Evolutionary conservation across 169 alveolate species (phyloP).

Genomic region (Eimeria nieschulzi): DNA sequence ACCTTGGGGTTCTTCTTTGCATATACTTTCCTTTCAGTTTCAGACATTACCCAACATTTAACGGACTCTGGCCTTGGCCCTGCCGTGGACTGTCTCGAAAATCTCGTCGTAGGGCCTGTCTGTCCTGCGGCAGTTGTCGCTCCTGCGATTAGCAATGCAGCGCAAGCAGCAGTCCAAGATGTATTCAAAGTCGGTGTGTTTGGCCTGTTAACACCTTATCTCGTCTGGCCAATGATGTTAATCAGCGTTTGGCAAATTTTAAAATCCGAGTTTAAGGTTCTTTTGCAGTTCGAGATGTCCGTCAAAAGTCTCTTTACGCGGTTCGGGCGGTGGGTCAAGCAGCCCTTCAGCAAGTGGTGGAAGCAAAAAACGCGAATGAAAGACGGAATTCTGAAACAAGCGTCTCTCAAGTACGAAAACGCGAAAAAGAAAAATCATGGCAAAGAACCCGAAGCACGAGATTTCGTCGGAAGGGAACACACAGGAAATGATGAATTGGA

Average conservation of each 20-base stretch:
- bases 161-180: constrained; percentile 26
- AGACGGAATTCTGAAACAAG: constrained; percentile 7
- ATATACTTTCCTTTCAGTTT: constrained; percentile 19
- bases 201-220: constrained; percentile 29
- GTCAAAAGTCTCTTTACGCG: constrained; percentile 29
- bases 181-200: constrained; percentile 46
- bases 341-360: constrained; percentile 65
- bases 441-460: background rate
- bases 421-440: background rate
- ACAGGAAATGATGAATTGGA: constrained; percentile 24
- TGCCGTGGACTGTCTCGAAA: constrained; percentile 35
- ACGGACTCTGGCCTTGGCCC: constrained; percentile 47
- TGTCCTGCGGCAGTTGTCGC: constrained; percentile 56
- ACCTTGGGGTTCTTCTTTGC: constrained; percentile 22
- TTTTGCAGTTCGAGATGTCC: constrained; percentile 54
- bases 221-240: constrained; percentile 47
- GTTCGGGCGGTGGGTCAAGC: constrained; percentile 12
- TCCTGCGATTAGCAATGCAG: constrained; percentile 37
- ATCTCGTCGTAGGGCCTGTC: constrained; percentile 16
- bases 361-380: background rate
- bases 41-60: constrained; percentile 50
- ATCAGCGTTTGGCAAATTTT: constrained; percentile 51
- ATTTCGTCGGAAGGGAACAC: background rate
- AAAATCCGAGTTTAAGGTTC: constrained; percentile 41
- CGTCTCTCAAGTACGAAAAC: constrained; percentile 15